phyloP scores from a whole-genome alignment of 108 stramenopile genomes.

The Ochromonas danica region DNA sequence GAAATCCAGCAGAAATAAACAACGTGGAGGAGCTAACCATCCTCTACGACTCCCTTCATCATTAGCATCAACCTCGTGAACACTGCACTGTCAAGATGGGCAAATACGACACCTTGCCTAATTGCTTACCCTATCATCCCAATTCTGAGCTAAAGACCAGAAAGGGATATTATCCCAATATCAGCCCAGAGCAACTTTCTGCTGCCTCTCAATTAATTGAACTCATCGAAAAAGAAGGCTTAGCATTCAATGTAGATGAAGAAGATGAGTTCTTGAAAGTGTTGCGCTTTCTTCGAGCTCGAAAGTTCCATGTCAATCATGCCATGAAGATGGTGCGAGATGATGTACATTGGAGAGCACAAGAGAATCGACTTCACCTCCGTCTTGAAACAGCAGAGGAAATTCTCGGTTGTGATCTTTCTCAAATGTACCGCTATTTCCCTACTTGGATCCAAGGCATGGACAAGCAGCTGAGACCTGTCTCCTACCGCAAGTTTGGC shows the following conservation, averaged over 20 bases:
- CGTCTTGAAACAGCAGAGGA: neutral
- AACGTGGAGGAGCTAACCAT: no score
- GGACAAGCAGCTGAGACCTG: conserved; percentile 21
- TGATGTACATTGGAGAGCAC: conserved; percentile 23
- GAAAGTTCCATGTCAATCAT: neutral
- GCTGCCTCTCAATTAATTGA: neutral
- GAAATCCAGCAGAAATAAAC: no score
- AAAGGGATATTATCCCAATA: conserved; percentile 30
- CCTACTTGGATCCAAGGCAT: conserved; percentile 31
- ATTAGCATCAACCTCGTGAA: no score
- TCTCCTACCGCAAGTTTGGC: conserved; percentile 26
- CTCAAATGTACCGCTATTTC: conserved; percentile 12
- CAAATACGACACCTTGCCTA: neutral
- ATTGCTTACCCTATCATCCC: conserved; percentile 27
- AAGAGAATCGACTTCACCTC: neutral
- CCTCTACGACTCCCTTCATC: no score
- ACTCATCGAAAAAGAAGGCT: neutral
- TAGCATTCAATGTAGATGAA: neutral
- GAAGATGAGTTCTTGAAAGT: conserved; percentile 25
- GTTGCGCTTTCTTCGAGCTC: conserved; percentile 27
- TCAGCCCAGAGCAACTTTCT: neutral
- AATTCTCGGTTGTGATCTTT: conserved; percentile 13
- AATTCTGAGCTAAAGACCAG: neutral
- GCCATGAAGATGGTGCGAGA: conserved; percentile 17
- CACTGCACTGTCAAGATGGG: no score